Base-by-base conservation (phyloP, 176 grass and related monocot species). In the Pontederia crassipes region DNA sequence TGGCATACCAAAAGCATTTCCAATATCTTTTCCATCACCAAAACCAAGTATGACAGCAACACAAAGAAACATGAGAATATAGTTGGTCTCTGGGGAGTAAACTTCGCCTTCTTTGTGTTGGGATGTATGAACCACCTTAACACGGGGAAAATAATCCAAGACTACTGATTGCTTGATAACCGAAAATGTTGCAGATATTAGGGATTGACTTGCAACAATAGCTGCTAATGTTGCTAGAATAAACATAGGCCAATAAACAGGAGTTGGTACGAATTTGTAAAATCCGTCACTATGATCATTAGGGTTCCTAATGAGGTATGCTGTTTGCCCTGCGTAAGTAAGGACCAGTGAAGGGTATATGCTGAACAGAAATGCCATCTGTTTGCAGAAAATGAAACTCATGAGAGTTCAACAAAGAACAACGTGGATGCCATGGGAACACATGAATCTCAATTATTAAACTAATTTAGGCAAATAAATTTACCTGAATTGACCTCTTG, bases 171-270 rank as follows among this genome's bases (percentile, higher is more conserved):
- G 85, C 12, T 89, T 95, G 53, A 95, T 95, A n/a, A 89, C 85
- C 49, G 90, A 95, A 73, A 95, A 86, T 15, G 81, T 89, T 17
- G 85, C 90, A 8, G 85, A 89, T 66, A 95, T 86, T 27, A 89
- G 78, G 60, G 90, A 89, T 75, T 95, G 85, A 74, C 90, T 95
- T 12, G 85, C 82, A 9, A 95, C 90, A 27, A 95, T 89, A 53
- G 85, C 77, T 28, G 82, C 82, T 10, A 89, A 62, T 32, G 90
- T 89, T 54, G 85, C 76, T 16, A 95, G 71, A 54, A 83, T 15
- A 68, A 95, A 89, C 90, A 89, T 89, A 11, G 90, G 82, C 90
- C 90, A 95, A 69, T 89, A 95, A 70, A 95, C 76, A 0, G 82
- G 77, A 12, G 17, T 40, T 14, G 85, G 82, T 13, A 95, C 67